Conservation (phyloP, 2,329 filamentous ascomycete species). For the Paraphoma sp. region DNA sequence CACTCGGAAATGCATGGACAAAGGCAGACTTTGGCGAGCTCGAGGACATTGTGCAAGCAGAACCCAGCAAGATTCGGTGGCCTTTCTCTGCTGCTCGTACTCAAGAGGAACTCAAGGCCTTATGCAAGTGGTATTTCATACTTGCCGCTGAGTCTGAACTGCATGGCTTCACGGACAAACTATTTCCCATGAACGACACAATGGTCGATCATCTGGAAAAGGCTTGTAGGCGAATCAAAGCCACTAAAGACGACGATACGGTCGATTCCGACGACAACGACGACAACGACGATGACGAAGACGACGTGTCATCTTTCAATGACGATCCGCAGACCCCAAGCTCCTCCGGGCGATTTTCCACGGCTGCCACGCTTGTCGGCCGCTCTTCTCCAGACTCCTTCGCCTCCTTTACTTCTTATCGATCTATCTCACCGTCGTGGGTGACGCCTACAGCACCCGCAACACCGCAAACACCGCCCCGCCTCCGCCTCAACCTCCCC, state of each 20-base stretch:
- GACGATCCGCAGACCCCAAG: too few relatives aligned
- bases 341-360: too few relatives aligned
- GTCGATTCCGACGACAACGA: too few relatives aligned
- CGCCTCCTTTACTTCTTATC: neutral
- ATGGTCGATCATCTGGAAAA: neutral
- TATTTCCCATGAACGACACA: neutral
- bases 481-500: too few relatives aligned
- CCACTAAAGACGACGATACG: too few relatives aligned
- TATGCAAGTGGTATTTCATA: neutral
- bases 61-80: neutral
- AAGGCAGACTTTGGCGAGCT: neutral
- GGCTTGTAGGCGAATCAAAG: neutral
- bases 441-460: too few relatives aligned
- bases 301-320: too few relatives aligned
- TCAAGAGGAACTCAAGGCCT: neutral
- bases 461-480: too few relatives aligned
- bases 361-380: too few relatives aligned
- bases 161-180: neutral
- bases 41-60: neutral
- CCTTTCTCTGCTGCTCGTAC: neutral
- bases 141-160: neutral
- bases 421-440: too few relatives aligned
- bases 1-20: neutral
- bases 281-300: too few relatives aligned
- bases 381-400: neutral